Evolutionary conservation across 202 grass and related monocot species (phyloP), one percentile per base, ranked within the genome.

Genomic region (Setaria viridis): DNA sequence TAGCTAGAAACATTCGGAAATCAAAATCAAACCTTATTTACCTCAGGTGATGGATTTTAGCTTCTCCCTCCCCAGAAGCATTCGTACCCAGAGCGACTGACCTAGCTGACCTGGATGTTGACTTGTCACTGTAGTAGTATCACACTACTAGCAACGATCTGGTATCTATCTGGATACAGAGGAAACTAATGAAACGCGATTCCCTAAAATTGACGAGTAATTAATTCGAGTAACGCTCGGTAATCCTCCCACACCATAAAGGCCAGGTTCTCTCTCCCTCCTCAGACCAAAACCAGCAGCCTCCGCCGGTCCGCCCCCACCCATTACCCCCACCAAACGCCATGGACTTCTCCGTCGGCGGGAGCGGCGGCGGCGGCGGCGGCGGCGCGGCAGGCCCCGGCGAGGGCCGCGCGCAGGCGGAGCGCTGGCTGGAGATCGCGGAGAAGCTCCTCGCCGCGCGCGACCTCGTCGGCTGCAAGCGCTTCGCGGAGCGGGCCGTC

Each of bases 391-490:
- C 37, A 39, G 82, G 4, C 67, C 19, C 83, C 32, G 85, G 55
- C 20, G 78, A 75, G 37, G 89, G 80, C 19, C 81, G 78, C 42
- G 79, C 39, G 67, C 91, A 95, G 89, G 93, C 93, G 80, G 91
- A 93, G 78, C 81, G 91, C 13, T 98, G 91, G 91, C 84, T 98
- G 57, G 93, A 92, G 65, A 88, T 88, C 78, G 95, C 93, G 2
- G 95, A 72, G 70, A 91, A 87, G 87, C 95, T 95, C 39, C 89
- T 98, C 78, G 49, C 63, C 8, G 93, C 89, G 45, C 91, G 93
- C 11, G 95, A 98, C 90, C 93, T 95, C 81, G 89, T 95, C 21
- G 93, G 95, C 74, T 91, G 91, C 85, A 98, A 98, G 93, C 89
- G 89, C 7, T 98, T 95, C 65, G 89, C 91, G 37, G 93, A 95